These are phyloP conservation scores for Pseudopyricularia cyperi DNA, from an alignment of 2,329 filamentous ascomycete genomes.

Conservation along the genomic window DNA sequence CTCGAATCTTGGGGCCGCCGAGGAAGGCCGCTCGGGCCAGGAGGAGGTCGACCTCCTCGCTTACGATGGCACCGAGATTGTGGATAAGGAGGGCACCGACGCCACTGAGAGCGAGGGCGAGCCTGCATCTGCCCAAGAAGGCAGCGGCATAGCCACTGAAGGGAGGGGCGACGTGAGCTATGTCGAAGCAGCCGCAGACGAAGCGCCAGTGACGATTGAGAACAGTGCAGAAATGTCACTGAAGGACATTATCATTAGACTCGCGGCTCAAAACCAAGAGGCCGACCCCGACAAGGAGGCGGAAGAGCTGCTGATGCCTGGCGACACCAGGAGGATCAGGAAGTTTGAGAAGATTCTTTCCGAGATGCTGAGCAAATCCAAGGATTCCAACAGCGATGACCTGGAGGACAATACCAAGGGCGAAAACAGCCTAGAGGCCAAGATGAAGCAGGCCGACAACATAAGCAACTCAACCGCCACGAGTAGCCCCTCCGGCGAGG, in stretches of 20 bases:
- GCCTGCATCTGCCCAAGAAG: neutral
- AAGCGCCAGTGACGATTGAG: neutral
- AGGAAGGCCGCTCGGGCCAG: conserved; percentile 5
- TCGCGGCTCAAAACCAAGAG: conserved; percentile 33
- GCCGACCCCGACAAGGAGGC: neutral
- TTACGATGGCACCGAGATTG: neutral
- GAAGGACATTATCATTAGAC: conserved; percentile 37
- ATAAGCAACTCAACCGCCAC: neutral
- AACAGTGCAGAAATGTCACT: conserved; percentile 13
- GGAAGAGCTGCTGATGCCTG: neutral
- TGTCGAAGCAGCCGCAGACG: neutral
- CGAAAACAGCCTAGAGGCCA: neutral
- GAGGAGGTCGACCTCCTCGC: neutral
- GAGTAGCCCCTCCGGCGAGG: neutral
- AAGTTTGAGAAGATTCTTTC: conserved; percentile 38
- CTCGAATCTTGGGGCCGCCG: conserved; percentile 6
- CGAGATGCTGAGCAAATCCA: conserved; percentile 28
- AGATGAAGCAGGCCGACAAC: neutral
- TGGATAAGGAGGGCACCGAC: neutral
- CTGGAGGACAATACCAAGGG: neutral
- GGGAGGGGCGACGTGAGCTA: too few relatives aligned
- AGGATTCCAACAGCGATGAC: conserved; percentile 8
- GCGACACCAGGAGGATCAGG: conserved; percentile 19
- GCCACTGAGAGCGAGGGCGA: neutral
- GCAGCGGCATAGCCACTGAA: neutral